Conservation (phyloP, 2,329 filamentous ascomycete species). For the Zymoseptoria crescenta region DNA sequence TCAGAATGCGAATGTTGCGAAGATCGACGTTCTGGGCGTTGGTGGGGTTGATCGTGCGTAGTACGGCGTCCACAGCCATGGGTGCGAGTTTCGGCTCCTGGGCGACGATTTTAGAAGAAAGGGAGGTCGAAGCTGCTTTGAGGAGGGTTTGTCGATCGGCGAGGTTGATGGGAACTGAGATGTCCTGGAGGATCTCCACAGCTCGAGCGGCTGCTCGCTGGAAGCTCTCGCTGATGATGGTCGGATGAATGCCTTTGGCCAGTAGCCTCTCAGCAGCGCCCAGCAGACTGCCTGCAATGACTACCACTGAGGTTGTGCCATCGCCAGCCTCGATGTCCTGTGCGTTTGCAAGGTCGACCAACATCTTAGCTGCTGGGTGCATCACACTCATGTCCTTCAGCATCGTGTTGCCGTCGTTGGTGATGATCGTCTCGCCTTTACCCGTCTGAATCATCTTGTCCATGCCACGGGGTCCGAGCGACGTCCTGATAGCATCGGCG, state of each 20-base stretch:
- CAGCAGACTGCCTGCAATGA: slow-evolving; percentile 90
- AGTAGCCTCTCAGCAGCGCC: slow-evolving; percentile 88
- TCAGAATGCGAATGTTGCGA: slow-evolving; percentile 91
- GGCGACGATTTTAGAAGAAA: slow-evolving; percentile 97
- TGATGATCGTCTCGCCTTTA: slow-evolving; percentile 97
- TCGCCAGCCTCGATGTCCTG: slow-evolving; percentile 98
- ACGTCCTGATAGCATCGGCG: slow-evolving; percentile 94
- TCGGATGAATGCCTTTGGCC: slow-evolving; percentile 89
- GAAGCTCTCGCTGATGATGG: slow-evolving; percentile 95
- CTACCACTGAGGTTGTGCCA: slow-evolving; percentile 95
- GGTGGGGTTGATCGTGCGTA: slow-evolving; percentile 91
- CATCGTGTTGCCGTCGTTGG: slow-evolving; percentile 99
- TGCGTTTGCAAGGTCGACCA: slow-evolving; percentile 91
- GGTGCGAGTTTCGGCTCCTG: slow-evolving; percentile 95
- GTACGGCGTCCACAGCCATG: slow-evolving; percentile 95
- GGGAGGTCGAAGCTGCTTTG: slow-evolving; percentile 91
- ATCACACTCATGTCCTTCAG: slow-evolving; percentile 97
- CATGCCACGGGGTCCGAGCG: slow-evolving; percentile 87
- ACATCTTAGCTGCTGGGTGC: slow-evolving; percentile 99
- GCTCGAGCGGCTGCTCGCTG: slow-evolving; percentile 86
- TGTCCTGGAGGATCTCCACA: slow-evolving; percentile 83
- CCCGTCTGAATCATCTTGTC: slow-evolving; percentile 99
- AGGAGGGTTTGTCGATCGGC: slow-evolving; percentile 82
- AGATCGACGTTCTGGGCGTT: slow-evolving; percentile 95
- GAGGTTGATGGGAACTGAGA: slow-evolving; percentile 89